Base-by-base conservation (phyloP, 805 yeast species). In the Suhomyces sp. region DNA sequence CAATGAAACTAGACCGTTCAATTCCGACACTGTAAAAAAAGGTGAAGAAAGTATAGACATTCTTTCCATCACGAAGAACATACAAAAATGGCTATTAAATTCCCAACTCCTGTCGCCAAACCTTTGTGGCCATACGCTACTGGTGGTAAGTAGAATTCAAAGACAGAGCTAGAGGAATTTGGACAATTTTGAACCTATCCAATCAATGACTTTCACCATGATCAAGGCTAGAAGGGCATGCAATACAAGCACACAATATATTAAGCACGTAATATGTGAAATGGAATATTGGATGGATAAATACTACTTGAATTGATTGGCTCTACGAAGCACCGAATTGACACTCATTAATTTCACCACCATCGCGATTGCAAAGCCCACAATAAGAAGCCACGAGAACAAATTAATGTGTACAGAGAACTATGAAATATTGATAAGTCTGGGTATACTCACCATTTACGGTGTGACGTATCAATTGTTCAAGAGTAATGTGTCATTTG, bases 101-200 rank as follows among this genome's bases (percentile, higher is more conserved):
- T 74, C 67, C 71, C 79, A 60, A 77, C 82, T 60, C 84, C 84
- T 57, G 70, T 80, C 57, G 64, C 81, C 67, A 89, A 87, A 75
- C 82, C 84, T 70, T 84, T 81, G 82, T 90, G 96, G 96, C 96
- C 96, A 69, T 87, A 88, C 73, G 87, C 87, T 65, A 84, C 82
- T 67, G 96, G 94, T 69, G 91, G 93, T 79, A 79, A 67, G 86
- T 81, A 67, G 29, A 23, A 13, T 13, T 23, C 31, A 24, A 42
- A 42, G 23, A 8, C 19, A 10, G 17, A 42, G 10, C n/a, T 12
- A 12, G 17, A 24, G n/a, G 19, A 23, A 42, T 42, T 13, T 42
- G 46, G 23, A 13, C 46, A 13, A 42, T 29, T n/a, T 12, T 27
- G 29, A 33, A 13, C 40, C 17, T 4, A 23, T 19, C 9, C 23